These are phyloP conservation scores for Rickenella mellea DNA, from an alignment of 768 basidiomycete species.

Conservation along the genomic window DNA sequence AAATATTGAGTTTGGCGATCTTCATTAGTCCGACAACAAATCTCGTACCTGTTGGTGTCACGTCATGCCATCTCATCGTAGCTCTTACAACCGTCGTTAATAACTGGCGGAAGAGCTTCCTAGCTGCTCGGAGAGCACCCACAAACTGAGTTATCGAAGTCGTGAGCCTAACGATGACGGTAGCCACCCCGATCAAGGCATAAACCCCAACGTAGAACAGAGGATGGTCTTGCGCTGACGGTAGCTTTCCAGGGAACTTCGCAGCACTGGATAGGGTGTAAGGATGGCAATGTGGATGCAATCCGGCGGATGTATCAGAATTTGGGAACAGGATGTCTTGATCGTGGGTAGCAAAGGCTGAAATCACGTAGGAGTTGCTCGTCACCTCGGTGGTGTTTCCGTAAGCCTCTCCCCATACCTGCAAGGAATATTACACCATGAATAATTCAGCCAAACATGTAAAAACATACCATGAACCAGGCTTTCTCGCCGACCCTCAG, in stretches of 20 bases:
- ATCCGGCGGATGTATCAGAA: no score
- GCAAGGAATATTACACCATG: conserved; percentile 15
- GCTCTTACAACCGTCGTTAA: conserved; percentile 12
- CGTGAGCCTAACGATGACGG: conserved; percentile 3
- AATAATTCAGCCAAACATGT: conserved; percentile 59
- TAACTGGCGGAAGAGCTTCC: conserved; percentile 5
- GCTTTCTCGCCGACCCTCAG: conserved; percentile 51
- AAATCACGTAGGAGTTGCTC: conserved; percentile 2
- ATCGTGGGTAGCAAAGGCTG: background rate
- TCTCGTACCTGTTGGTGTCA: conserved; percentile 13
- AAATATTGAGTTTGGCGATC: no score
- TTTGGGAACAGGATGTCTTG: no score
- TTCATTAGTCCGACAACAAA: background rate
- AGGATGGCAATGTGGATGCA: background rate
- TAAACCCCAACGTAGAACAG: conserved; percentile 12
- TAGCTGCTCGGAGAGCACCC: conserved; percentile 7
- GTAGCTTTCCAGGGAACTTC: background rate
- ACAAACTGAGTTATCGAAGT: conserved; percentile 1
- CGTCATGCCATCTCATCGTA: conserved; percentile 14
- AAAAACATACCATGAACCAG: conserved; percentile 59
- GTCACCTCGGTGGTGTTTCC: conserved; percentile 5
- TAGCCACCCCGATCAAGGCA: conserved; percentile 5
- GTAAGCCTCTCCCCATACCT: conserved; percentile 67
- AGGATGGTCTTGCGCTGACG: conserved; percentile 7
- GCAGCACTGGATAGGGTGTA: no score